phyloP scores from a whole-genome alignment of 352 stramenopile species.

The Globisporangium polare region DNA sequence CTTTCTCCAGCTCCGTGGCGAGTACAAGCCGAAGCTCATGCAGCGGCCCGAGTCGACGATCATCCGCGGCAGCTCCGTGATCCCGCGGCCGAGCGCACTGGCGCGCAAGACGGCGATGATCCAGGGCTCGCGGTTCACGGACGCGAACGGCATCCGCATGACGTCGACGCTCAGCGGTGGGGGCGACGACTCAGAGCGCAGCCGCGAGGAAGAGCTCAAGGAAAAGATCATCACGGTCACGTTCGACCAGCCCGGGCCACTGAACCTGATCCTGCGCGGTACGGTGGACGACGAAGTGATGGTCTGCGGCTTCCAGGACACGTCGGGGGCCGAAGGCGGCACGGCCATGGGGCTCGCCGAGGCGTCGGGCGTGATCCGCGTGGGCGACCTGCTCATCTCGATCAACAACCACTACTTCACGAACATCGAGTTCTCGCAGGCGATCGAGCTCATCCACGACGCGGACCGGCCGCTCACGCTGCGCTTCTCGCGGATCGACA shows the following conservation, averaged over 20 bases:
- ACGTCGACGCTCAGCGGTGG: constrained; percentile 44
- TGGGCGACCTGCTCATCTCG: constrained; percentile 81
- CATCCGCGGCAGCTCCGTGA: constrained; percentile 82
- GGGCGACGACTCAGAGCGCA: constrained; percentile 42
- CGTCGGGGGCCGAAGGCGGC: constrained; percentile 17
- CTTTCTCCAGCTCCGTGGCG: constrained; percentile 53
- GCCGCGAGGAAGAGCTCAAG: constrained; percentile 69
- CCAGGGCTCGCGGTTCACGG: constrained; percentile 67
- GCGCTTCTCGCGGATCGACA: constrained; percentile 77
- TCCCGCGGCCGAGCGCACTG: constrained; percentile 63
- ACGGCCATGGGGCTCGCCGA: constrained; percentile 47
- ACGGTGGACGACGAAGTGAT: constrained; percentile 89
- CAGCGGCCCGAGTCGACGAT: constrained; percentile 79
- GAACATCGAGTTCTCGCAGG: constrained; percentile 80
- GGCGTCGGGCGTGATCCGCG: constrained; percentile 67
- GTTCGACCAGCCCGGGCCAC: constrained; percentile 69
- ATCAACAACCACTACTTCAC: constrained; percentile 88
- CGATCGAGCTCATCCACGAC: constrained; percentile 69
- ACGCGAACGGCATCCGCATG: constrained; percentile 77
- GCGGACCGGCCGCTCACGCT: constrained; percentile 71
- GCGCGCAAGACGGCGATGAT: constrained; percentile 69
- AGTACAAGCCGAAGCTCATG: constrained; percentile 90
- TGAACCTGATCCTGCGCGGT: constrained; percentile 72
- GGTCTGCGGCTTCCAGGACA: constrained; percentile 77
- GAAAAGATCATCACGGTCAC: constrained; percentile 88